A percentile compares a stretch with the other conserved stretches of the same genome.
These are phyloP conservation scores for Boletus vinaceobasis DNA, from an alignment of 768 basidiomycete genomes.

Conservation along the genomic window DNA sequence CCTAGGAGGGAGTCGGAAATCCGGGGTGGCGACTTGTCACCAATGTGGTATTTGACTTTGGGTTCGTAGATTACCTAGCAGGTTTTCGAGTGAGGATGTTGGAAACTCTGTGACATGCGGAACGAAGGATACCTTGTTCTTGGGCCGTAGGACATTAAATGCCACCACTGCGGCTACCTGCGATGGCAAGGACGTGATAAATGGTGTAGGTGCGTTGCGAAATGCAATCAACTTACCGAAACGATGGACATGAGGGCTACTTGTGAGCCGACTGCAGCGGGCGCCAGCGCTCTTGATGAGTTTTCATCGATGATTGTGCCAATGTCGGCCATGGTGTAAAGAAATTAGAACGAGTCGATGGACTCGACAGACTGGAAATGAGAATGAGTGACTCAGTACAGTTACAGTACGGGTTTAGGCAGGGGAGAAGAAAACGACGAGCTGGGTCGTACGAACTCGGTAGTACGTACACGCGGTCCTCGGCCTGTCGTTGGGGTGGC, in stretches of 20 bases:
- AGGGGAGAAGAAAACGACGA: background rate
- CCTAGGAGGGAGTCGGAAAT: slow-evolving; percentile 82
- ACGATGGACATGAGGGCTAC: slow-evolving; percentile 68
- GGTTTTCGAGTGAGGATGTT: background rate
- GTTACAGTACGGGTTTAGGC: background rate
- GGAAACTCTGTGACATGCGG: background rate
- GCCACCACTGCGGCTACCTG: slow-evolving; percentile 64
- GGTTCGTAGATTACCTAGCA: slow-evolving; percentile 84
- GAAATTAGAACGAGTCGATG: slow-evolving; percentile 14
- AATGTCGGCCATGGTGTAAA: slow-evolving; percentile 30
- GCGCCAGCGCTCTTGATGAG: slow-evolving; percentile 63
- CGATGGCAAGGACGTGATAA: slow-evolving; percentile 6
- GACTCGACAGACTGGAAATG: slow-evolving; percentile 15
- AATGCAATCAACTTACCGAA: slow-evolving; percentile 51
- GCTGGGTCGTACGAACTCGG: background rate
- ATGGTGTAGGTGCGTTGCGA: background rate
- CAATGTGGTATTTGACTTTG: slow-evolving; percentile 87
- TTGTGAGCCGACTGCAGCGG: slow-evolving; percentile 77
- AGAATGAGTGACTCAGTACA: slow-evolving; percentile 18
- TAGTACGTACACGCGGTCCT: background rate
- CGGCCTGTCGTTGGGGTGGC: background rate
- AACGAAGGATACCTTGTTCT: slow-evolving; percentile 64
- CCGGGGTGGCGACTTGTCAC: slow-evolving; percentile 71
- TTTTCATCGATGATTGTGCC: slow-evolving; percentile 34
- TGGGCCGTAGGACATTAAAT: slow-evolving; percentile 86